These are phyloP conservation scores for Diplodia corticola DNA, from an alignment of 2,329 filamentous ascomycete genomes.

Conservation along the genomic window DNA sequence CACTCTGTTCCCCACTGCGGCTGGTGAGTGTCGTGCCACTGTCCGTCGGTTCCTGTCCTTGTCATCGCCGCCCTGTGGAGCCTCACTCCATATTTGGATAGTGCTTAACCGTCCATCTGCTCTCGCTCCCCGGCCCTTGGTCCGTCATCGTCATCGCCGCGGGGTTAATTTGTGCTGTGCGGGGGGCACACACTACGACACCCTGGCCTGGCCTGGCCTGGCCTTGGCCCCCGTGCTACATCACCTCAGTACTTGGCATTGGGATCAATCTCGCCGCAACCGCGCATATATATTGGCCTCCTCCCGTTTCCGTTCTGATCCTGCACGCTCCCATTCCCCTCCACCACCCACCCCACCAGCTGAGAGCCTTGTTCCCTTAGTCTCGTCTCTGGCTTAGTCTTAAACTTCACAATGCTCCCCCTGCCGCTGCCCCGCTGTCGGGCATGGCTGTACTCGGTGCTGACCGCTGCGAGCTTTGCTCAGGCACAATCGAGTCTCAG, in stretches of 20 bases:
- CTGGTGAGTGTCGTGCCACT: conserved; percentile 10
- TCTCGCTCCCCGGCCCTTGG: not conserved
- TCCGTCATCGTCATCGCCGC: conserved; percentile 8
- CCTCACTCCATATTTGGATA: not conserved
- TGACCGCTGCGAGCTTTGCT: not conserved
- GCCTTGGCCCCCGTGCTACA: not conserved
- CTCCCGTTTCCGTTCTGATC: not conserved
- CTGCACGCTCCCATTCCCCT: not conserved
- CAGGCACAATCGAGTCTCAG: conserved; percentile 9
- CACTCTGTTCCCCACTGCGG: not conserved
- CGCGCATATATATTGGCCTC: not conserved
- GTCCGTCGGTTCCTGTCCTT: not conserved
- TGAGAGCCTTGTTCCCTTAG: not conserved
- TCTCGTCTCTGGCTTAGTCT: not conserved
- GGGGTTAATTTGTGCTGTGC: conserved; percentile 5
- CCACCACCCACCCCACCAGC: not conserved
- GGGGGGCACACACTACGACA: not conserved
- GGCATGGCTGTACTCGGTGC: conserved; percentile 10
- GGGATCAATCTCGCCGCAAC: not conserved
- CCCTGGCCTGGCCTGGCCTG: not conserved
- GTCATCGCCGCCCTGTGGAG: not conserved
- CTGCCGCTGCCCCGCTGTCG: not conserved
- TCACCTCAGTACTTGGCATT: not conserved
- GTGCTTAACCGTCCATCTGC: not conserved
- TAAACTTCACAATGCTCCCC: not conserved